Base-by-base conservation (phyloP, 2,329 filamentous ascomycete genomes). In the Lecanicillium sp. region DNA sequence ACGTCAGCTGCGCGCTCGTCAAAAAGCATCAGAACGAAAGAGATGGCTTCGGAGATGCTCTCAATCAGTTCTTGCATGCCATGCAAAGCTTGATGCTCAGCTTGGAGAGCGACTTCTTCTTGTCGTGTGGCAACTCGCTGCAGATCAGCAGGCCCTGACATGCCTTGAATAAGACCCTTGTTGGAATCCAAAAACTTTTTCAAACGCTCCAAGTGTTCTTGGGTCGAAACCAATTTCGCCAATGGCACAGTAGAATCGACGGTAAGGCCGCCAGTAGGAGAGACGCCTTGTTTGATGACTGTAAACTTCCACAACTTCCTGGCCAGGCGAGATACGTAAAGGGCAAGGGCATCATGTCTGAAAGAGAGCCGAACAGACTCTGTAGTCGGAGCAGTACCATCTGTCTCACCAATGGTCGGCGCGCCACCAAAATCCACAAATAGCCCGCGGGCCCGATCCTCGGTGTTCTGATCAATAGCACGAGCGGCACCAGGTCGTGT, bases 391-490 rank as follows among this genome's bases (percentile, higher is more conserved):
- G 78, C 69, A 25, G 78, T 77, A 45, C 88, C 88, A 44, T 80
- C 76, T 8, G 73, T 75, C 54, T 95, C 87, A 15, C 86, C 83
- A 45, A 94, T 70, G 5, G 80, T 83, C 1, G 92, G 85, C 52
- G 88, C 85, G 20, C 92, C 92, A 36, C 92, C 92, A 57, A 84
- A 89, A 49, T 94, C 89, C 41, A 96, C 88, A 58, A 95, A 96
- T 1, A 84, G 83, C 45, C 85, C 82, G 42, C 87, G 78, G 4
- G 90, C 92, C 44, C 82, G 78, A 49, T 95, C 88, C 33, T 94
- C 71, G 2, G 94, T 87, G 27, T 87, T 78, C 11, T 89, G 85
- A 52, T 96, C 92, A 25, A 82, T 83, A 17, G 85, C 80, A 31
- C 88, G 78, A 31, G 79, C 75, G 41, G 87, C 84, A 0, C 83